These are phyloP conservation scores for Leptoxyphium fumago DNA, from an alignment of 2,329 filamentous ascomycete species.

Conservation along the genomic window DNA sequence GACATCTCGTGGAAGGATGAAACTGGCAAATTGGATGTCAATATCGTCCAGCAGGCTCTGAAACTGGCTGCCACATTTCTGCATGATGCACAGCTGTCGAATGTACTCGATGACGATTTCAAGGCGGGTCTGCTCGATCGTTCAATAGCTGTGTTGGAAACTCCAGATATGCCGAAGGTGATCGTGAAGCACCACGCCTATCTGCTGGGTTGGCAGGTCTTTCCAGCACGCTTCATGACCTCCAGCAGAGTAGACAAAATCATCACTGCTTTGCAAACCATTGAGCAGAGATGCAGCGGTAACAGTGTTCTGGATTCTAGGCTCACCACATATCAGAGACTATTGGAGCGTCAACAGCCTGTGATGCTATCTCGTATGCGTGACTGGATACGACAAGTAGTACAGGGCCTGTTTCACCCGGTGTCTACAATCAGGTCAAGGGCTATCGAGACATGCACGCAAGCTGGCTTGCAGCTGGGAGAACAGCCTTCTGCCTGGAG, in stretches of 20 bases:
- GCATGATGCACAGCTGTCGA: constrained; percentile 55
- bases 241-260: constrained; percentile 54
- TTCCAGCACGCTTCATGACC: constrained; percentile 60
- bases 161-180: constrained; percentile 56
- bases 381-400: constrained; percentile 70
- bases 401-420: constrained; percentile 66
- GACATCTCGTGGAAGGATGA: constrained; percentile 54
- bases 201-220: constrained; percentile 66
- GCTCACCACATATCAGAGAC: constrained; percentile 61
- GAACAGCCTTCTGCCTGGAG: constrained; percentile 53
- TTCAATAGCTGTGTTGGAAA: constrained; percentile 57
- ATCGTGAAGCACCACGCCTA: constrained; percentile 68
- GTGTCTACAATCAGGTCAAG: constrained; percentile 61
- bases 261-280: constrained; percentile 52
- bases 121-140: constrained; percentile 68
- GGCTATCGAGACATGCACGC: constrained; percentile 59
- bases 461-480: constrained; percentile 55
- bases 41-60: constrained; percentile 62
- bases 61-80: constrained; percentile 65
- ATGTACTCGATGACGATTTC: constrained; percentile 63
- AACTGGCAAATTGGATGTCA: constrained; percentile 39
- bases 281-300: constrained; percentile 60
- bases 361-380: constrained; percentile 55
- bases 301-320: constrained; percentile 69
- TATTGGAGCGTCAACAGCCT: constrained; percentile 55